These are phyloP conservation scores for Colletotrichum somersetense DNA, from an alignment of 2,329 filamentous ascomycete genomes.

Conservation along the genomic window DNA sequence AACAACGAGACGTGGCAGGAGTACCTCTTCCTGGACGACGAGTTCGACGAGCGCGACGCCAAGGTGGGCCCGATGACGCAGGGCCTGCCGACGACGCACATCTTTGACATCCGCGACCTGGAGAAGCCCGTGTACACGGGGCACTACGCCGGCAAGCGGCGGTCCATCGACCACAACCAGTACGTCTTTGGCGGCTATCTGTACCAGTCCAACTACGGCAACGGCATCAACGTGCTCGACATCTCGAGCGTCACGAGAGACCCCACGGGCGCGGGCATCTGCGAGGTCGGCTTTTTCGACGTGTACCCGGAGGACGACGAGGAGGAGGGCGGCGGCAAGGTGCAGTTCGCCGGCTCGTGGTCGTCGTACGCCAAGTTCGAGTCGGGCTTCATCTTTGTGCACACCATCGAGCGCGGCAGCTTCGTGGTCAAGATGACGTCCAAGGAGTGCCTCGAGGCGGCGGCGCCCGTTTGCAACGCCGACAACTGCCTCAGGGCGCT, in stretches of 20 bases:
- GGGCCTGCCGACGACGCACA: constrained; percentile 60
- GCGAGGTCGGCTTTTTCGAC: constrained; percentile 61
- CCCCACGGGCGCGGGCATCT: constrained; percentile 54
- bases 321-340: constrained; percentile 43
- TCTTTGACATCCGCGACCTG: constrained; percentile 59
- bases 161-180: constrained; percentile 54
- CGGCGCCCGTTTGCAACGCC: constrained; percentile 38
- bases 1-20: constrained; percentile 58
- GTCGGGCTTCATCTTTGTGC: constrained; percentile 44
- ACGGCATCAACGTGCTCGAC: constrained; percentile 55
- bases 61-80: constrained; percentile 54
- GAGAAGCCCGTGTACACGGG: constrained; percentile 57
- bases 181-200: constrained; percentile 55
- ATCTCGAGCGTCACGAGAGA: constrained; percentile 48
- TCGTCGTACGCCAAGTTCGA: constrained; percentile 44
- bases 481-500: constrained; percentile 45
- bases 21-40: constrained; percentile 61
- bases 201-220: constrained; percentile 61
- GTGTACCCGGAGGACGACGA: constrained; percentile 54
- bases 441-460: constrained; percentile 39
- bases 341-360: constrained; percentile 43
- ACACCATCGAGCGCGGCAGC: constrained; percentile 45
- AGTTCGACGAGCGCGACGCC: constrained; percentile 61
- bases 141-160: constrained; percentile 54
- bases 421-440: constrained; percentile 45